A percentile compares a stretch with the other conserved stretches of the same genome.
These are phyloP conservation scores for Cercophora samala DNA, from an alignment of 495 filamentous ascomycete genomes.

Conservation along the genomic window DNA sequence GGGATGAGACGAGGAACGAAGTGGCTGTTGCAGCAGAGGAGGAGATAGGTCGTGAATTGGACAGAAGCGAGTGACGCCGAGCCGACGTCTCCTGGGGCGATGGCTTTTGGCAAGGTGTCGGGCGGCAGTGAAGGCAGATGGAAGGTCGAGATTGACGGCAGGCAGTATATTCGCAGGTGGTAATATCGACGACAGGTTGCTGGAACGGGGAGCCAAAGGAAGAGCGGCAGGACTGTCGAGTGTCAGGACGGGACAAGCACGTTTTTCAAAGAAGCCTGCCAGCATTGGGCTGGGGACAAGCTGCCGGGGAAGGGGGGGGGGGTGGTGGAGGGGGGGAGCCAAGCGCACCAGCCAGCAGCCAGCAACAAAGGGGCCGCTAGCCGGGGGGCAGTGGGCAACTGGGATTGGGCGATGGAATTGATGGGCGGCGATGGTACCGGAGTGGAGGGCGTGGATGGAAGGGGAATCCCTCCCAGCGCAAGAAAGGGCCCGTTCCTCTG, in stretches of 20 bases:
- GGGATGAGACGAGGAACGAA: neutral
- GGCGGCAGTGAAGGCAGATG: neutral
- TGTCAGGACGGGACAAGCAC: constrained; percentile 33
- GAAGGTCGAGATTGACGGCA: constrained; percentile 1
- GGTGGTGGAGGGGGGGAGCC: constrained; percentile 16
- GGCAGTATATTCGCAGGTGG: neutral
- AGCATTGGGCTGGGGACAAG: constrained; percentile 19
- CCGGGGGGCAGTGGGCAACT: constrained; percentile 5
- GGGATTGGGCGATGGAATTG: constrained; percentile 15
- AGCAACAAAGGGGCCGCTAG: constrained; percentile 10
- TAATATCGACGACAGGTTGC: constrained; percentile 18
- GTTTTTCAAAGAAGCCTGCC: constrained; percentile 37
- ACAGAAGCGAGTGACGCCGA: neutral
- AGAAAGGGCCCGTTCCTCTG: constrained; percentile 14
- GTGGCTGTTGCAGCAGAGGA: neutral
- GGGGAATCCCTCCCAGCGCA: constrained; percentile 16
- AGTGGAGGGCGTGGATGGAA: constrained; percentile 3
- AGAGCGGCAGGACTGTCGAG: constrained; percentile 21
- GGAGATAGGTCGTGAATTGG: neutral
- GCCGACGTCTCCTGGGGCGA: neutral
- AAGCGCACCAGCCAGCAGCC: constrained; percentile 12
- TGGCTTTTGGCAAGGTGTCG: neutral
- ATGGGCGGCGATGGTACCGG: constrained; percentile 3
- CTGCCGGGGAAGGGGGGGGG: constrained; percentile 4
- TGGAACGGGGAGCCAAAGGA: constrained; percentile 9